Evolutionary conservation across 1,139 yeast species (phyloP).

Genomic region (Zygosaccharomyces sapae): DNA sequence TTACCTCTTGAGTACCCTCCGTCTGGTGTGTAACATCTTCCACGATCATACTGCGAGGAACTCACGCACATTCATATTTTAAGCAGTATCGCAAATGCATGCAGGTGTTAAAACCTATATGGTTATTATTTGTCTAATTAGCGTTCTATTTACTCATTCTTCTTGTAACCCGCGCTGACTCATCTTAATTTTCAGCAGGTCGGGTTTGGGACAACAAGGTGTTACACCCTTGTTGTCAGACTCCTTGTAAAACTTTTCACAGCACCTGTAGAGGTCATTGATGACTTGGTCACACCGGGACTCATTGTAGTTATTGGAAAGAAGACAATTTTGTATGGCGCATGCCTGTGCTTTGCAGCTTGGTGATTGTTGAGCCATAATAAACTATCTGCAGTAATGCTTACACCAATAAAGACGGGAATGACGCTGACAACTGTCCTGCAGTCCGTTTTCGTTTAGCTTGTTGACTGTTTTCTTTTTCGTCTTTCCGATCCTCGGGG

Average conservation of each 20-base stretch:
- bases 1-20: slow-evolving; percentile 8
- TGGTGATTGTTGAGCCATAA: not conserved
- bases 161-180: slow-evolving; percentile 43
- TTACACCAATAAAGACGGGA: no score
- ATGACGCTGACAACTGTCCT: slow-evolving; percentile 37
- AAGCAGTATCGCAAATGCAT: no score
- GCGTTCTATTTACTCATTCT: not conserved
- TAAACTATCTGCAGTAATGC: not conserved
- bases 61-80: slow-evolving; percentile 3
- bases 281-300: slow-evolving; percentile 56
- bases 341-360: slow-evolving; percentile 62
- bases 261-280: slow-evolving; percentile 58
- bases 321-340: slow-evolving; percentile 54
- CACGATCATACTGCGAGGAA: slow-evolving; percentile 5
- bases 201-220: slow-evolving; percentile 63
- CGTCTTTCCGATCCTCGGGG: not conserved
- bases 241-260: slow-evolving; percentile 50
- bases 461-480: not conserved
- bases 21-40: slow-evolving; percentile 2
- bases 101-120: no score
- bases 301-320: slow-evolving; percentile 53
- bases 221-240: slow-evolving; percentile 53
- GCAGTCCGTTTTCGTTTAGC: not conserved
- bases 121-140: no score
- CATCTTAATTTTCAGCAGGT: slow-evolving; percentile 51